phyloP scores from a whole-genome alignment of 495 filamentous ascomycete species.

The Tuber melanosporum region DNA sequence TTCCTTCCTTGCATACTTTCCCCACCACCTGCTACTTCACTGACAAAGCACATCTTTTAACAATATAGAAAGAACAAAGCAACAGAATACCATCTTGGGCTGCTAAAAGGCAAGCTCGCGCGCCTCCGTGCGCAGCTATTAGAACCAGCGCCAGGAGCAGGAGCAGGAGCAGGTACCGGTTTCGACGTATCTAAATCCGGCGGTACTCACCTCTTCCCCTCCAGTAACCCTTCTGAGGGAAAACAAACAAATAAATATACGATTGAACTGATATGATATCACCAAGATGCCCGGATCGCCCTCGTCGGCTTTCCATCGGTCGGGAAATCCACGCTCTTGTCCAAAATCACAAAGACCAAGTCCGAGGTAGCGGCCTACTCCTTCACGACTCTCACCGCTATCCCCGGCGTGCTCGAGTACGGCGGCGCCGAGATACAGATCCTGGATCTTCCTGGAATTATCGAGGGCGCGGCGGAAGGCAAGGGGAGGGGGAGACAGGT shows the following conservation, averaged over 20 bases:
- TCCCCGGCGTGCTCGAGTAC: constrained; percentile 96
- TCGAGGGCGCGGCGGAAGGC: constrained; percentile 92
- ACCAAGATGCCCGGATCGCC: constrained; percentile 80
- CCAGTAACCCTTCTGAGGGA: background rate
- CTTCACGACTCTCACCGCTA: constrained; percentile 96
- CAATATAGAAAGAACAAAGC: constrained; percentile 79
- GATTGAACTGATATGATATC: constrained; percentile 11
- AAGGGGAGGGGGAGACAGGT: constrained; percentile 96
- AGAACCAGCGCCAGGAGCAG: constrained; percentile 76
- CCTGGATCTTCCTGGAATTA: constrained; percentile 96
- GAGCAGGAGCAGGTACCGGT: constrained; percentile 62
- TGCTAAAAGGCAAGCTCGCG: constrained; percentile 97
- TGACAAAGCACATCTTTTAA: constrained; percentile 14
- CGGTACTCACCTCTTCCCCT: constrained; percentile 15
- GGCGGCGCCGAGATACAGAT: constrained; percentile 98
- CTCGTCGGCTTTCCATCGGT: constrained; percentile 97
- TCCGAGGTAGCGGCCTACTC: constrained; percentile 94
- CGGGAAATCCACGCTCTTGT: constrained; percentile 96
- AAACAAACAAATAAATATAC: background rate
- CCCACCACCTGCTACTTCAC: constrained; percentile 6
- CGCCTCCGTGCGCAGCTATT: constrained; percentile 90
- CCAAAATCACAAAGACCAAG: constrained; percentile 98
- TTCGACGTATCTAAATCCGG: constrained; percentile 98
- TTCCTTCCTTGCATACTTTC: background rate
- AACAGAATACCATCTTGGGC: constrained; percentile 97